Evolutionary conservation across 2,329 filamentous ascomycete genomes (phyloP), one percentile per base, ranked within the genome.

Genomic region (Penicillium verrucosum): DNA sequence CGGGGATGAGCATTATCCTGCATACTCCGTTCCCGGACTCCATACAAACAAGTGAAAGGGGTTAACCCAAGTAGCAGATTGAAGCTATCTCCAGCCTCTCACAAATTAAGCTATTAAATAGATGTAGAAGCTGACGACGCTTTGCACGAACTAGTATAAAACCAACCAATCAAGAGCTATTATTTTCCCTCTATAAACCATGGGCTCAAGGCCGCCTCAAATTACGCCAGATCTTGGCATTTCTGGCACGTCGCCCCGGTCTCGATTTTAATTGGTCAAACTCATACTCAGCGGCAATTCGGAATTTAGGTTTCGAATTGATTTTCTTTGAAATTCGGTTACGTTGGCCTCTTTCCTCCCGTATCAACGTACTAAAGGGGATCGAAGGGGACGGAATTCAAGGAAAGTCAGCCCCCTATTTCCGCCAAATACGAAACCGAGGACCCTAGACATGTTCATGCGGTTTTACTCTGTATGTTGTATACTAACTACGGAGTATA

Each of bases 101-200:
- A 34, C 43, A 14, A 32, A 47, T n/a, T 38, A 49, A 50, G 43
- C 51, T 46, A 54, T 43, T 16, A 27, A 14, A n/a, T 27, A 12
- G 8, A 12, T 18, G 8, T 29, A 16, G 32, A 54, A 42, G 52
- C 52, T 55, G 52, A 55, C 52, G 52, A 55, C 52, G 52, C 52
- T 37, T 32, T 18, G 9, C 8, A 14, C 7, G 18, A 40, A 27
- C n/a, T 29, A 40, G 37, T 18, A 36, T 21, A 5, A 2, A 2
- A 16, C n/a, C 21, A 8, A 34, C 51, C 52, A 50, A 54, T 54
- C 2, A 54, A 25, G 3, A 1, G 14, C 2, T 4, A 1, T 18
- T 3, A 4, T 10, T 16, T 32, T 10, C 21, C 38, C 38, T 38
- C 30, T 43, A 6, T 36, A 23, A 50, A 37, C 52, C 52, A 37